Evolutionary conservation across 2,329 filamentous ascomycete genomes (phyloP), one percentile per base, ranked within the genome.

Genomic region (Didymella sp.): DNA sequence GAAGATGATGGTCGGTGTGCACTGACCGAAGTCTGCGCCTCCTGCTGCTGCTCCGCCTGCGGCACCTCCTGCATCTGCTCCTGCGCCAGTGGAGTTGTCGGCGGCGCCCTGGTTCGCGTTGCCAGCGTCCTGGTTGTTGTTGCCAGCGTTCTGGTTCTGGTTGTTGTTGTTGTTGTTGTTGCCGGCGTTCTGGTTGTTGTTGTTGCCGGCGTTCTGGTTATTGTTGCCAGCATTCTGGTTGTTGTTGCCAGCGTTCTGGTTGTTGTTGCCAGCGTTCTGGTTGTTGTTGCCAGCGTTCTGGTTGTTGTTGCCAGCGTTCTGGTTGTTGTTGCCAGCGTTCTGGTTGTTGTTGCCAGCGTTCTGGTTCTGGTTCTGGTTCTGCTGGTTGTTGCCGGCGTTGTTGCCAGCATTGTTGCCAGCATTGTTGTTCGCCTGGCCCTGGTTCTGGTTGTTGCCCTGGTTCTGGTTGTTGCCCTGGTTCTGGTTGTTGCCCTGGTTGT

Each of bases 1-100:
- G 76, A 86, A 86, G 73, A 86, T 81, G 67, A 94, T 94, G 65
- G 75, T 76, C 0, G 75, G 75, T 1, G 69, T 72, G 69, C 75
- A 77, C 11, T 58, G 19, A 25, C 73, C 73, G 35, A 78, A 78
- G 68, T 77, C 74, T 55, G 65, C 69, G 27, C 47, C 54, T 6
- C 38, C 48, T 15, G 48, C 22, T 35, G 58, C 56, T 6, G 59
- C 58, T 13, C 62, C 66, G n/a, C 25, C 35, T 4, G 46, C 33
- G 4, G 33, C 45, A 37, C 28, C 50, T 3, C 51, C 61, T 17
- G 53, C 51, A 8, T 30, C 63, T 8, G 55, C 62, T 11, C 28
- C 59, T 15, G 54, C 57, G 31, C 46, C 49, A 4, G n/a, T 37
- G 7, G 33, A 11, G 30, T 57, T 56, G 33, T 49, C 56, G 19